phyloP scores from a whole-genome alignment of 768 basidiomycete species.

The Suillus plorans region DNA sequence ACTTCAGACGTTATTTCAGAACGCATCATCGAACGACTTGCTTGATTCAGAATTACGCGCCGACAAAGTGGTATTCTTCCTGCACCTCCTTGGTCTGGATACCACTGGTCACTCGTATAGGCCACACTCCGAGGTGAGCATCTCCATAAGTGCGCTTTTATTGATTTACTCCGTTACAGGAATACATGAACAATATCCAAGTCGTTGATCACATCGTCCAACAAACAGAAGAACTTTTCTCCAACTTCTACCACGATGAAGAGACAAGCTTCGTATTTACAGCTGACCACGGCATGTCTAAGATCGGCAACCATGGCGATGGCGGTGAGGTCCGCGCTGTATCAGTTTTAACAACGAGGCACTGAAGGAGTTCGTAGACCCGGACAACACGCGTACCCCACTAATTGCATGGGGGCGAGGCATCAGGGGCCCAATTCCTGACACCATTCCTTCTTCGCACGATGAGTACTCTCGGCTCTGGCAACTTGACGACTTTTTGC shows the following conservation, averaged over 20 bases:
- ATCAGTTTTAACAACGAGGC: not conserved
- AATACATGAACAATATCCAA: slow-evolving; percentile 84
- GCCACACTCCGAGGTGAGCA: slow-evolving; percentile 67
- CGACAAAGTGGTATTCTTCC: slow-evolving; percentile 72
- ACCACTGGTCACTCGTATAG: slow-evolving; percentile 87
- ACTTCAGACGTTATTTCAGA: slow-evolving; percentile 57
- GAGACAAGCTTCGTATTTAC: slow-evolving; percentile 80
- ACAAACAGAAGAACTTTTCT: slow-evolving; percentile 60
- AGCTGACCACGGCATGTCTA: slow-evolving; percentile 90
- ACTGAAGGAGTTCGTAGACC: slow-evolving; percentile 49
- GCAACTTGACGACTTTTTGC: slow-evolving; percentile 54
- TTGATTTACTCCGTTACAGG: slow-evolving; percentile 38
- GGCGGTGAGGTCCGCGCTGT: slow-evolving; percentile 52
- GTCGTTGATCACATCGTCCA: slow-evolving; percentile 75
- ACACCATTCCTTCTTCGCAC: slow-evolving; percentile 56
- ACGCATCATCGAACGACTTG: slow-evolving; percentile 53
- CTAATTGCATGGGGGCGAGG: slow-evolving; percentile 82
- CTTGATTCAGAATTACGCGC: slow-evolving; percentile 53
- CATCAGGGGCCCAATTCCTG: slow-evolving; percentile 65
- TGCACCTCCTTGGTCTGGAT: slow-evolving; percentile 82
- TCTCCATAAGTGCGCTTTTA: not conserved
- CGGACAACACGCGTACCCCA: slow-evolving; percentile 86
- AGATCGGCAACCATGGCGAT: slow-evolving; percentile 86
- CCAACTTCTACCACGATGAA: slow-evolving; percentile 63
- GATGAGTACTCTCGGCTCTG: slow-evolving; percentile 70